Evolutionary conservation across 192 early-diverging fungal species (phyloP), one percentile per base, ranked within the genome.

Genomic region (Linnemannia elongata): DNA sequence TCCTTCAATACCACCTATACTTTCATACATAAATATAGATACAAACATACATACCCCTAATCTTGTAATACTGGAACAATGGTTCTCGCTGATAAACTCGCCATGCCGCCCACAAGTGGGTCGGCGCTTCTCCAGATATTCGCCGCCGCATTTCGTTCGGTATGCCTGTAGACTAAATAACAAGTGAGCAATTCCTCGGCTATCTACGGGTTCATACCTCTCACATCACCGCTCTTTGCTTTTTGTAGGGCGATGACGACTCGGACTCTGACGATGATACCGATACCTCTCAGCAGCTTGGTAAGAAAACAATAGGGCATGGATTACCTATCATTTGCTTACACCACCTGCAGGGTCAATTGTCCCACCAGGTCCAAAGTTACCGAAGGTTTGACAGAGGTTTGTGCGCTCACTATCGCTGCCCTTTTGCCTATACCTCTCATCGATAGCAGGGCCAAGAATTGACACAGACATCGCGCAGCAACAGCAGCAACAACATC

Each of bases 71-170:
- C 9, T 3, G 13, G 30, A n/a, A 33, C 60, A 9, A 79, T 71
- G 52, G 54, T 27, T 22, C 4, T 72, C 33, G 12, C 49, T 24
- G 47, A 72, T 13, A 71, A 72, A 45, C 36, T 36, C 18, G 22
- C 47, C 22, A 45, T 24, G n/a, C 79, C 73, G 18, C 42, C 72
- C 12, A 52, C 60, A 22, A 74, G 45, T 49, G 73, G 72, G 3
- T 81, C 79, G 0, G 79, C 73, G 1, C 63, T 81, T 6, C 36
- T 81, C 17, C 79, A 81, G 60, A 7, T 74, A 44, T 75, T 75
- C 41, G 30, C 57, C 6, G 72, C 54, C 0, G 79, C 71, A 9
- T 80, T 80, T n/a, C 79, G 79, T 12, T 74, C 79, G 36, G 72
- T 81, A 80, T 45, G 60, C 15, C 30, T 27, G 20, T 20, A 54